Conservation (phyloP, 345 rosid genomes). For the Euphorbia lathyris region DNA sequence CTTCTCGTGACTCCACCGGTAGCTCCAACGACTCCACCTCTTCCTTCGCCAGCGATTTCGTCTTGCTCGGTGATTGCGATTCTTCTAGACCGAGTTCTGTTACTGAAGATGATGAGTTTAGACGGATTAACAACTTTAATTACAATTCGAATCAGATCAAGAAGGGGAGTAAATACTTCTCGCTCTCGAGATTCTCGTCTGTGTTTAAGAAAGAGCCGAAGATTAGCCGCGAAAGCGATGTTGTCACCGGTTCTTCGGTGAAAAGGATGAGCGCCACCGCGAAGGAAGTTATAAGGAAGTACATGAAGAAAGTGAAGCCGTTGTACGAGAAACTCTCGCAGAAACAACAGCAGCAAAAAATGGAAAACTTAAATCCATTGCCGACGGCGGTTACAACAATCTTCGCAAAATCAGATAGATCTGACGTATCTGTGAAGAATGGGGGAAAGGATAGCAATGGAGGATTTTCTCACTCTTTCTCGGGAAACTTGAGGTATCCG, state of each 20-base stretch:
- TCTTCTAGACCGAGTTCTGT: slow-evolving; percentile 88
- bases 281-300: slow-evolving; percentile 74
- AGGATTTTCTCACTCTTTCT: slow-evolving; percentile 63
- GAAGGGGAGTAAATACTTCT: slow-evolving; percentile 53
- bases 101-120: slow-evolving; percentile 65
- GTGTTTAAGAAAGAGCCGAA: slow-evolving; percentile 76
- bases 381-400: neutral
- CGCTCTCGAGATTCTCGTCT: slow-evolving; percentile 73
- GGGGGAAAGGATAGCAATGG: slow-evolving; percentile 30
- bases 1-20: slow-evolving; percentile 89
- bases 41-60: slow-evolving; percentile 51
- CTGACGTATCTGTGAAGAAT: slow-evolving; percentile 23
- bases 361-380: slow-evolving; percentile 15
- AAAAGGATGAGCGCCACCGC: slow-evolving; percentile 77
- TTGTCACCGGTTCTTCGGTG: slow-evolving; percentile 37
- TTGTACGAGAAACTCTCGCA: slow-evolving; percentile 80
- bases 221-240: slow-evolving; percentile 25
- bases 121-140: slow-evolving; percentile 23
- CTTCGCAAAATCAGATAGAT: slow-evolving; percentile 27
- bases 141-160: slow-evolving; percentile 29
- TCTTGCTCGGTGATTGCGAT: slow-evolving; percentile 47
- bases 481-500: slow-evolving; percentile 77
- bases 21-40: slow-evolving; percentile 63
- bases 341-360: slow-evolving; percentile 58
- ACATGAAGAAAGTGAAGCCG: slow-evolving; percentile 89